Percentiles rank a stretch among this genome's conserved stretches.
These are phyloP conservation scores for Nakazawaea ernobii DNA, from an alignment of 805 yeast genomes.

Conservation along the genomic window DNA sequence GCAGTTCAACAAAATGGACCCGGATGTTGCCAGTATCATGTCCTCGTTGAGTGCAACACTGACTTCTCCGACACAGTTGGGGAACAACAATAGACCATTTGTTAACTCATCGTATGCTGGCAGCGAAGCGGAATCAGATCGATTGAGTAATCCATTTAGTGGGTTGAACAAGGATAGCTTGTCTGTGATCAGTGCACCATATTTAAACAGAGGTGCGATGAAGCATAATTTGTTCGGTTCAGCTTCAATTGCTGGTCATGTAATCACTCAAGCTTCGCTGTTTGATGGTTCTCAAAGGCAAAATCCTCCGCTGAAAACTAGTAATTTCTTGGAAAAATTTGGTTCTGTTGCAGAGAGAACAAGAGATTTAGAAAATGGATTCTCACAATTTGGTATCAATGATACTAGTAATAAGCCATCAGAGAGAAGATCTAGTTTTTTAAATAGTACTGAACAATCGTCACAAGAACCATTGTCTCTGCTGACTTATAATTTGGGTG, in stretches of 20 bases:
- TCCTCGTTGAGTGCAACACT: constrained; percentile 22
- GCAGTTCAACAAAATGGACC: constrained; percentile 2
- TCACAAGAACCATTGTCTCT: constrained; percentile 16
- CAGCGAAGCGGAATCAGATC: constrained; percentile 36
- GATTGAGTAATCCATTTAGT: constrained; percentile 27
- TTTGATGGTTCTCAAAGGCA: constrained; percentile 29
- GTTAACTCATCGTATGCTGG: constrained; percentile 16
- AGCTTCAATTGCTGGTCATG: constrained; percentile 57
- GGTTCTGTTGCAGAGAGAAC: constrained; percentile 65
- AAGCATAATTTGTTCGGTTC: constrained; percentile 43
- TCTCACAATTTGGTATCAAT: constrained; percentile 20
- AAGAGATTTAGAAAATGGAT: constrained; percentile 51
- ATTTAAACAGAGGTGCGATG: constrained; percentile 22
- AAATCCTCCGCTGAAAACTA: constrained; percentile 17
- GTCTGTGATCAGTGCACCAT: constrained; percentile 42
- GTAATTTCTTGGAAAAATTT: constrained; percentile 56
- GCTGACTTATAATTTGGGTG: constrained; percentile 13
- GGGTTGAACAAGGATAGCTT: constrained; percentile 44
- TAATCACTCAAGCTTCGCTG: constrained; percentile 28
- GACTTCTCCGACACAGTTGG: constrained; percentile 7
- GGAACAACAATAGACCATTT: constrained; percentile 14
- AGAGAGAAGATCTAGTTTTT: constrained; percentile 51
- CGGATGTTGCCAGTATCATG: constrained; percentile 28
- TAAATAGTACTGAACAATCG: constrained; percentile 28
- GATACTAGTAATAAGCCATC: constrained; percentile 18